Evolutionary conservation across 2,329 filamentous ascomycete species (phyloP).

Genomic region (Aspergillus cejpii): DNA sequence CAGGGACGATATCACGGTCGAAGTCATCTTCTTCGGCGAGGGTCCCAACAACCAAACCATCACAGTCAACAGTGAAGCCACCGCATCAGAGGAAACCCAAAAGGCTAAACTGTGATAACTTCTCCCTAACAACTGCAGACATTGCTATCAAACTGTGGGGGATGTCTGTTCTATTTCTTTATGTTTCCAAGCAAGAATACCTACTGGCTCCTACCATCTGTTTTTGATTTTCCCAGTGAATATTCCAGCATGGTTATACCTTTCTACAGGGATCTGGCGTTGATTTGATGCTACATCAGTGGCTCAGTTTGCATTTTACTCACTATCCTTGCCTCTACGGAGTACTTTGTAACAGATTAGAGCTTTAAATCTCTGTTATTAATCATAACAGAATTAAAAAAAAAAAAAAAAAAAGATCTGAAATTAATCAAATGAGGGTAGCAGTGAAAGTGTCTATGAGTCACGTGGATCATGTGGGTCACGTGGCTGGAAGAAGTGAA

Average conservation of each 20-base stretch:
- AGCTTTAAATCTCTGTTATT: no score
- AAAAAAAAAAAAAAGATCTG: not conserved
- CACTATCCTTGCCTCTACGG: not conserved
- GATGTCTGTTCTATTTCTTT: no score
- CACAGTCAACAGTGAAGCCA: conserved; percentile 79
- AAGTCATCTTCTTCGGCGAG: conserved; percentile 97
- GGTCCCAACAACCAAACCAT: conserved; percentile 69
- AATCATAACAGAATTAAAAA: not conserved
- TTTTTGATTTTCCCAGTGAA: conserved; percentile 2
- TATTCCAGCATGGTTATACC: not conserved
- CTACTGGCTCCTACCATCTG: conserved; percentile 1
- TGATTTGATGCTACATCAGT: no score
- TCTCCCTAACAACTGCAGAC: no score
- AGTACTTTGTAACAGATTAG: no score
- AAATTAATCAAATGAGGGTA: not conserved
- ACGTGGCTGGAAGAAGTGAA: not conserved
- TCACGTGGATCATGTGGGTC: not conserved
- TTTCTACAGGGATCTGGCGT: no score
- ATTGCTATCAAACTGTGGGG: no score
- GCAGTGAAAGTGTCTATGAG: not conserved
- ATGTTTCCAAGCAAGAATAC: no score
- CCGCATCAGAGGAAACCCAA: conserved; percentile 48
- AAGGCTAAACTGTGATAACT: conserved; percentile 47
- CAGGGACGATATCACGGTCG: conserved; percentile 90
- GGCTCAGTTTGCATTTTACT: not conserved